These are phyloP conservation scores for Botrytis sinoallii DNA, from an alignment of 2,329 filamentous ascomycete genomes.

Conservation along the genomic window DNA sequence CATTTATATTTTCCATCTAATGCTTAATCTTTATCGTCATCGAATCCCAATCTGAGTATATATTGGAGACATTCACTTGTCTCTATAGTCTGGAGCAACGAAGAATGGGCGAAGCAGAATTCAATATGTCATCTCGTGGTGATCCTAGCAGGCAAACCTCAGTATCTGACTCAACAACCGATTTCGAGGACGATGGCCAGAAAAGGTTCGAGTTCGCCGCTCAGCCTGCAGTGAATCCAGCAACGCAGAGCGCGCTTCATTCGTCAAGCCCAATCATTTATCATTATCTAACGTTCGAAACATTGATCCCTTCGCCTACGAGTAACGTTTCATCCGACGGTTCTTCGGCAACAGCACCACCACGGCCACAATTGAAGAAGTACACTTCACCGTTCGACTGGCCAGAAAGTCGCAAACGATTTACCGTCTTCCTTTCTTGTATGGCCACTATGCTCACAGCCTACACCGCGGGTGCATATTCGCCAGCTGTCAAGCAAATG, in stretches of 20 bases:
- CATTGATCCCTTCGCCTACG: constrained; percentile 30
- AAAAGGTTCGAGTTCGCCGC: not conserved
- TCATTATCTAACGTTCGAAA: constrained; percentile 38
- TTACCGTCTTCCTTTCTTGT: constrained; percentile 72
- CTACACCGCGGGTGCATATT: constrained; percentile 78
- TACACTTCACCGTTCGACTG: constrained; percentile 72
- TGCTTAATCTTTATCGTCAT: not conserved
- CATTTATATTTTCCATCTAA: not conserved
- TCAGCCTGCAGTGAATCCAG: constrained; percentile 1
- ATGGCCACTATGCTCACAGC: constrained; percentile 73
- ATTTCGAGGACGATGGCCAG: constrained; percentile 18
- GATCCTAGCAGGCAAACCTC: constrained; percentile 24
- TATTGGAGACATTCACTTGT: not conserved
- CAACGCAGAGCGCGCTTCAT: constrained; percentile 13
- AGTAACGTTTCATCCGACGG: constrained; percentile 20
- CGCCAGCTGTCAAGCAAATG: constrained; percentile 65
- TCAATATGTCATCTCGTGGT: constrained; percentile 23
- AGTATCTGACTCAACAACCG: constrained; percentile 14
- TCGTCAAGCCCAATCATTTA: constrained; percentile 30
- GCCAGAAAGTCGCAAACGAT: constrained; percentile 64
- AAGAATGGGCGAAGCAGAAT: constrained; percentile 26
- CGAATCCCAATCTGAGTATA: not conserved
- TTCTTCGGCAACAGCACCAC: constrained; percentile 40
- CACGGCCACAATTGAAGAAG: constrained; percentile 61
- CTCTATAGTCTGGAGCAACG: not conserved